Conservation (phyloP, 1,139 yeast genomes). For the Petasospora rhodanensis region DNA sequence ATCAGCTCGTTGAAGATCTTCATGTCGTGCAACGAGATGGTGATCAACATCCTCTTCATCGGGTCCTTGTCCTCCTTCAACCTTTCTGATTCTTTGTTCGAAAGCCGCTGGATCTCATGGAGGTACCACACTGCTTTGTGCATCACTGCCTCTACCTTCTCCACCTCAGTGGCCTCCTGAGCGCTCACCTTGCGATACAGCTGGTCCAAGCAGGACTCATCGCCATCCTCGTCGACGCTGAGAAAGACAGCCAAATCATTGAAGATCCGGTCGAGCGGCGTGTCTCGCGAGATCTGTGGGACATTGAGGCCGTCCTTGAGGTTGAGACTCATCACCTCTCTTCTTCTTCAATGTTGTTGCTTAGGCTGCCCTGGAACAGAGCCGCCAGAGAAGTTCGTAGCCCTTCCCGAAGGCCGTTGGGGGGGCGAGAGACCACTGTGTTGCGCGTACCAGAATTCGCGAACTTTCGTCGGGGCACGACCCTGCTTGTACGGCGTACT, state of each 20-base stretch:
- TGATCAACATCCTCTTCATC: constrained; percentile 42
- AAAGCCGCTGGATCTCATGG: constrained; percentile 14
- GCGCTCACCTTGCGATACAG: constrained; percentile 17
- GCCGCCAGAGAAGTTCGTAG: no score
- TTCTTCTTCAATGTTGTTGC: no score
- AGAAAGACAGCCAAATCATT: constrained; percentile 26
- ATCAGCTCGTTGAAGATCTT: constrained; percentile 62
- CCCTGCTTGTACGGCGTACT: no score
- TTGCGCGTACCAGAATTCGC: no score
- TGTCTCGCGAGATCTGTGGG: constrained; percentile 30
- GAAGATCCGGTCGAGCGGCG: constrained; percentile 35
- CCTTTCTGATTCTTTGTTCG: constrained; percentile 5
- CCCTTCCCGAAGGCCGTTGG: no score
- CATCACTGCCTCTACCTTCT: constrained; percentile 7
- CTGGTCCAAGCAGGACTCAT: no score
- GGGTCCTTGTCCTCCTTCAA: constrained; percentile 8
- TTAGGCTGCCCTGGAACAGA: no score
- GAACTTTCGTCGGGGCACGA: no score
- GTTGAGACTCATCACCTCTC: constrained; percentile 6
- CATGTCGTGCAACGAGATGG: constrained; percentile 81
- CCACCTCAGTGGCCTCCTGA: constrained; percentile 20
- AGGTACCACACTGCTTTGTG: constrained; percentile 9
- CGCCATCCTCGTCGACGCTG: constrained; percentile 21
- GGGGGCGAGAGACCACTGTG: no score
- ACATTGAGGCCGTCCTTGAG: constrained; percentile 20